These are phyloP conservation scores for Psilocybe cyanescens DNA, from an alignment of 768 basidiomycete genomes.

Conservation along the genomic window DNA sequence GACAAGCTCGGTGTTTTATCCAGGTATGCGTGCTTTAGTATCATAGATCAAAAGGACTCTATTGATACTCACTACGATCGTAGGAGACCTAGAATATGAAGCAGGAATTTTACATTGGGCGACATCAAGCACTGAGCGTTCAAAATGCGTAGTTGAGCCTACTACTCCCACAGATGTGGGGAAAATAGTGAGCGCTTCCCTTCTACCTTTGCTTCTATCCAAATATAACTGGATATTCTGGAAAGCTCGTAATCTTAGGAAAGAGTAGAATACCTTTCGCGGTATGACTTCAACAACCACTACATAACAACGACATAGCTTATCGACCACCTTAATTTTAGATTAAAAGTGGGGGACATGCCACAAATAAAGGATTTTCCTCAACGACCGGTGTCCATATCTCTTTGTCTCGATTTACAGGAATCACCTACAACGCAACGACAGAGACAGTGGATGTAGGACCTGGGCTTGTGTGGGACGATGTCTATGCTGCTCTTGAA, in stretches of 20 bases:
- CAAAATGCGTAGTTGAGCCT: conserved; percentile 17
- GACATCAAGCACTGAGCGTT: conserved; percentile 16
- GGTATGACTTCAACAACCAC: background rate
- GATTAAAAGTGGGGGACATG: conserved; percentile 67
- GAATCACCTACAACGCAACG: conserved; percentile 42
- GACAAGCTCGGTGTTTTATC: conserved; percentile 9
- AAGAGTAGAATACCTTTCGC: conserved; percentile 17
- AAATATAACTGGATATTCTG: no score
- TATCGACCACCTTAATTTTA: conserved; percentile 18
- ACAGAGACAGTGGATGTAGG: conserved; percentile 44
- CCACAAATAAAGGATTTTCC: conserved; percentile 57
- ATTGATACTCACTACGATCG: background rate
- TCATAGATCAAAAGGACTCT: no score
- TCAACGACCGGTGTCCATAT: conserved; percentile 65
- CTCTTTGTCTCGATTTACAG: conserved; percentile 49
- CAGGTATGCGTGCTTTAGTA: background rate
- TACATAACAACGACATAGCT: background rate
- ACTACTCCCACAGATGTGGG: conserved; percentile 11
- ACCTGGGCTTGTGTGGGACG: conserved; percentile 62
- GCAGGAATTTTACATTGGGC: conserved; percentile 56
- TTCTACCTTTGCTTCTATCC: background rate
- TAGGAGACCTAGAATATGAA: conserved; percentile 34
- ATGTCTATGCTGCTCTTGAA: conserved; percentile 55
- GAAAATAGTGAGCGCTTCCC: conserved; percentile 7
- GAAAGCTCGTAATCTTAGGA: conserved; percentile 17